Evolutionary conservation across 805 yeast species (phyloP).

Genomic region (Yarrowia divulgata): DNA sequence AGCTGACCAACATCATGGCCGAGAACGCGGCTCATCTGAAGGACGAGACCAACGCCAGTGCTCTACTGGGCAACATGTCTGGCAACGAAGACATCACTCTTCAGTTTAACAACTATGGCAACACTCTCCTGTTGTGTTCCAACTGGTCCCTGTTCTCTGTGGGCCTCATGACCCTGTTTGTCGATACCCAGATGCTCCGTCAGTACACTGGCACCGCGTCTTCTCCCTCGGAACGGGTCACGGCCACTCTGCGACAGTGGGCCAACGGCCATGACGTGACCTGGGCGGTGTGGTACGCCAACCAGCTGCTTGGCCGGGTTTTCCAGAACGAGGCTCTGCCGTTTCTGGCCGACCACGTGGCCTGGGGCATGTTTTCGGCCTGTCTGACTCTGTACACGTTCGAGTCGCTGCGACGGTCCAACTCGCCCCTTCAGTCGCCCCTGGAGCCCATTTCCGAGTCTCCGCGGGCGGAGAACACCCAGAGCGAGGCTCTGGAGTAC

Average conservation of each 20-base stretch:
- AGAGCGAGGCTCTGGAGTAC: constrained; percentile 35
- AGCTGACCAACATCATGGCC: constrained; percentile 31
- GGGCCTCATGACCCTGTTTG: constrained; percentile 46
- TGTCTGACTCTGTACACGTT: constrained; percentile 48
- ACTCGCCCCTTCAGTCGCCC: constrained; percentile 10
- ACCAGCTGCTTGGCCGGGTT: constrained; percentile 45
- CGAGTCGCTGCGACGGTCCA: constrained; percentile 40
- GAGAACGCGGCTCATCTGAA: constrained; percentile 28
- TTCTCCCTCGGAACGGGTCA: constrained; percentile 35
- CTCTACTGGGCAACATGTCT: constrained; percentile 37
- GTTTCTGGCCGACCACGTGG: constrained; percentile 46
- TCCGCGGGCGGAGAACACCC: not conserved
- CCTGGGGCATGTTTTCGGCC: constrained; percentile 48
- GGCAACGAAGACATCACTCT: constrained; percentile 41
- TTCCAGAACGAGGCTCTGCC: constrained; percentile 44
- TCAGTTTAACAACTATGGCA: constrained; percentile 44
- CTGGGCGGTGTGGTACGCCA: constrained; percentile 48
- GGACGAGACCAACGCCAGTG: constrained; percentile 39
- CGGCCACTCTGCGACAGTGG: constrained; percentile 45
- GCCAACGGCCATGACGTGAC: constrained; percentile 46
- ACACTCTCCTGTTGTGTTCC: constrained; percentile 45
- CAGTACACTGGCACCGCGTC: constrained; percentile 43
- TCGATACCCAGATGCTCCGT: constrained; percentile 45
- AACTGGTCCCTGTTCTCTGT: constrained; percentile 47
- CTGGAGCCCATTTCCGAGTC: constrained; percentile 37